phyloP scores from a whole-genome alignment of 768 basidiomycete species.

The Asterophora lycoperdoides region DNA sequence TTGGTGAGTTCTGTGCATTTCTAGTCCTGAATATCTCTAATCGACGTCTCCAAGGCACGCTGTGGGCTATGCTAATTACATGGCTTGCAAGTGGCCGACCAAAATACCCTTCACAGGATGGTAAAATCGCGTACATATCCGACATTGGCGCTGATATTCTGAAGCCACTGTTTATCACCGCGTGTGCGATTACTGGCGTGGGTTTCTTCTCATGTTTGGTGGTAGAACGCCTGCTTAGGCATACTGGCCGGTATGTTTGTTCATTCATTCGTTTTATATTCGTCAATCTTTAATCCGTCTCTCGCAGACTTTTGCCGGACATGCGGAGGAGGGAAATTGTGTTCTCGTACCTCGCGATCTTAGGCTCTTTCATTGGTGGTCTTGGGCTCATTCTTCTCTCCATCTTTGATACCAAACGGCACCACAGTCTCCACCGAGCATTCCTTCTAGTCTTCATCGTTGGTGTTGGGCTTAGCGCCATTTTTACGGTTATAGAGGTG shows the following conservation, averaged over 20 bases:
- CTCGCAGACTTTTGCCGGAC: slow-evolving; percentile 50
- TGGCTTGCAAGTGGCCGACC: slow-evolving; percentile 68
- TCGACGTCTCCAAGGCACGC: slow-evolving; percentile 35
- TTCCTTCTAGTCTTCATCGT: slow-evolving; percentile 73
- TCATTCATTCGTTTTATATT: not conserved
- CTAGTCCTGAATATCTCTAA: not conserved
- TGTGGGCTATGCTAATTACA: slow-evolving; percentile 66
- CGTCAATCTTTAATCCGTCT: not conserved
- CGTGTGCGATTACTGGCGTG: slow-evolving; percentile 58
- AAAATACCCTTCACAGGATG: slow-evolving; percentile 51
- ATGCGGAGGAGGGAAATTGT: slow-evolving; percentile 54
- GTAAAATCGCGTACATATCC: slow-evolving; percentile 67
- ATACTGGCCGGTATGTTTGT: slow-evolving; percentile 50
- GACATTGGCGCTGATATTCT: slow-evolving; percentile 71
- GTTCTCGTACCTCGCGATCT: slow-evolving; percentile 52
- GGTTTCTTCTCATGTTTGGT: slow-evolving; percentile 57
- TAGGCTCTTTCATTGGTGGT: slow-evolving; percentile 60
- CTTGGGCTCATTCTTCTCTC: slow-evolving; percentile 64
- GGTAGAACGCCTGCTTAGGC: slow-evolving; percentile 61
- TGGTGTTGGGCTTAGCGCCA: slow-evolving; percentile 66
- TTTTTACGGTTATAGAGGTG: slow-evolving; percentile 72
- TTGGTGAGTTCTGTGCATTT: slow-evolving; percentile 34
- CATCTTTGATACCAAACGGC: slow-evolving; percentile 62
- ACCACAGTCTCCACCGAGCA: slow-evolving; percentile 45
- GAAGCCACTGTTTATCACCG: slow-evolving; percentile 72